A percentile compares a stretch with the other conserved stretches of the same genome.
Conservation (phyloP, 2,329 filamentous ascomycete species). For the Fusarium nelsonii region DNA sequence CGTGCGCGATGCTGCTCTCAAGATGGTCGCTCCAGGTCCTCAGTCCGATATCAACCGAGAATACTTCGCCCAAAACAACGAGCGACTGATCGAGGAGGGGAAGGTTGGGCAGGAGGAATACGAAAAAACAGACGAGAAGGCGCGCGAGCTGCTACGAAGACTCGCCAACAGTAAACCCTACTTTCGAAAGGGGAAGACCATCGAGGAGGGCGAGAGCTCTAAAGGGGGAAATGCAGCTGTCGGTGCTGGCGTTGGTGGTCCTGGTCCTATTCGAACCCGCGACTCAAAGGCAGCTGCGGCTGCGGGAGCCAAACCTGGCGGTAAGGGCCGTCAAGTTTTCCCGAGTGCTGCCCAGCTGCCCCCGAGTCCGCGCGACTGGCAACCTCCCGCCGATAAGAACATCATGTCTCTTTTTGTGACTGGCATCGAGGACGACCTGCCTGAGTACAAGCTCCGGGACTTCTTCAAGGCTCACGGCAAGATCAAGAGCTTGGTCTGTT, state of each 20-base stretch:
- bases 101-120: constrained; percentile 88
- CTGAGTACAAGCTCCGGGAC: constrained; percentile 89
- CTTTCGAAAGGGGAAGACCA: constrained; percentile 85
- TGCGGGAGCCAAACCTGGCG: constrained; percentile 62
- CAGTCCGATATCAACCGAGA: constrained; percentile 94
- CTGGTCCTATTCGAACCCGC: constrained; percentile 83
- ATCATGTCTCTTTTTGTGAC: constrained; percentile 96
- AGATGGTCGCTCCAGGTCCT: constrained; percentile 96
- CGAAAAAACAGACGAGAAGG: constrained; percentile 97
- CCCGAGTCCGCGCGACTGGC: constrained; percentile 85
- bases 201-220: constrained; percentile 65
- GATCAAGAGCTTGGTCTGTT: constrained; percentile 92
- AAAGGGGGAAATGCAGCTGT: constrained; percentile 62
- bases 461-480: constrained; percentile 92
- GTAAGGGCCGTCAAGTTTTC: constrained; percentile 67
- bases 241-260: constrained; percentile 70
- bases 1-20: constrained; percentile 93
- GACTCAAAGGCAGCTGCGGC: constrained; percentile 68
- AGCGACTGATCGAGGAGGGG: constrained; percentile 94
- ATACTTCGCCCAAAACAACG: constrained; percentile 98
- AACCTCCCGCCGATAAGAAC: constrained; percentile 84
- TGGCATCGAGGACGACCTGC: constrained; percentile 94
- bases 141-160: constrained; percentile 84
- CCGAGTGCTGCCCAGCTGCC: constrained; percentile 79
- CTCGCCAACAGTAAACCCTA: constrained; percentile 95